Evolutionary conservation across 2,329 filamentous ascomycete genomes (phyloP).

Genomic region (Aureobasidium musti): DNA sequence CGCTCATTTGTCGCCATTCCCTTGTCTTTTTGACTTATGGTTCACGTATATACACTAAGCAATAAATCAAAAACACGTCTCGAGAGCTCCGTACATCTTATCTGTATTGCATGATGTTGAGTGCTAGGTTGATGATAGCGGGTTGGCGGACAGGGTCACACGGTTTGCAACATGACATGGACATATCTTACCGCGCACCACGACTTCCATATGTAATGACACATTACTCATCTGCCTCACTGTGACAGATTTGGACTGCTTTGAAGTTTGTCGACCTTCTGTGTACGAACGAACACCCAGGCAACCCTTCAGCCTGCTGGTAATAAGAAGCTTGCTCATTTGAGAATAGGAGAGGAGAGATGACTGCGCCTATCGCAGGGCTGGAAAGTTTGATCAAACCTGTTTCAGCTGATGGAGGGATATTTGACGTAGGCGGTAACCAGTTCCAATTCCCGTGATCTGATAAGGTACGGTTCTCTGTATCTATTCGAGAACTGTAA

Average conservation of each 20-base stretch:
- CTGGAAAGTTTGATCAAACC: slow-evolving; percentile 10
- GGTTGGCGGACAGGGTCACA: background rate
- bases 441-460: background rate
- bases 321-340: background rate
- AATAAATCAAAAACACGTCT: background rate
- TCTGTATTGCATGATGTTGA: background rate
- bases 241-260: too few species aligned
- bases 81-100: too few species aligned
- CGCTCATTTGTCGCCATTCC: background rate
- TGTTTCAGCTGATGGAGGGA: background rate
- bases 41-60: background rate
- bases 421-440: slow-evolving; percentile 3
- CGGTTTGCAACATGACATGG: background rate
- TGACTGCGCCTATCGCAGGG: too few species aligned
- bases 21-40: background rate
- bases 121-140: background rate
- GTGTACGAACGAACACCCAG: too few species aligned
- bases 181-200: background rate
- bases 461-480: slow-evolving; percentile 1
- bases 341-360: background rate
- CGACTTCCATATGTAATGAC: too few species aligned
- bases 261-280: too few species aligned
- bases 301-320: too few species aligned
- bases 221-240: too few species aligned
- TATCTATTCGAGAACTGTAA: background rate